Percentiles rank a stretch among this genome's conserved stretches.
phyloP scores from a whole-genome alignment of 192 early-diverging fungal genomes.

The Ambispora gerdemannii region DNA sequence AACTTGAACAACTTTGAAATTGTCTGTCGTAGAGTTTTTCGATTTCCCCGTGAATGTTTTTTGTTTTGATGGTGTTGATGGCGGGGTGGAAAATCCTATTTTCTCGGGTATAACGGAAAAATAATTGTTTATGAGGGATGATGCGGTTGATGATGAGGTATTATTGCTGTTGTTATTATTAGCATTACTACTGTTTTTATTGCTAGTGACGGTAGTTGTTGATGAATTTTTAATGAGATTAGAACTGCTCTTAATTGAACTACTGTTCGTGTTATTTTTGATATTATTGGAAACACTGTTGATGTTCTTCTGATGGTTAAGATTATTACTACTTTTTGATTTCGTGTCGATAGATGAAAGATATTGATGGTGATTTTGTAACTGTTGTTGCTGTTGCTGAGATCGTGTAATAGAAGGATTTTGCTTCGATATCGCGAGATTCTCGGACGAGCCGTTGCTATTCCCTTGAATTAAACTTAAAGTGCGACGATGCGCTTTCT shows the following conservation, averaged over 20 bases:
- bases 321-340: not conserved
- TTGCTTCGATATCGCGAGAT: slow-evolving; percentile 2
- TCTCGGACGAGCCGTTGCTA: not conserved
- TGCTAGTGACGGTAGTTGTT: not conserved
- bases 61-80: slow-evolving; percentile 1
- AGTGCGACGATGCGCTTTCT: slow-evolving; percentile 5
- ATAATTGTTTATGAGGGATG: not conserved
- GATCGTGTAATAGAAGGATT: not conserved
- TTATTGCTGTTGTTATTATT: too few species aligned
- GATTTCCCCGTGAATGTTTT: not conserved
- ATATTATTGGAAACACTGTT: too few species aligned
- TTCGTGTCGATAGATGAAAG: not conserved
- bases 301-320: too few species aligned
- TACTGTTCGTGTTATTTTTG: too few species aligned
- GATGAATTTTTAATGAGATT: not conserved
- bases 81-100: not conserved
- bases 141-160: too few species aligned
- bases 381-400: too few species aligned
- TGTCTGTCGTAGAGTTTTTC: not conserved
- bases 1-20: not conserved
- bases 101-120: slow-evolving; percentile 7
- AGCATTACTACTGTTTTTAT: too few species aligned
- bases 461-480: not conserved
- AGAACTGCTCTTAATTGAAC: not conserved
- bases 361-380: not conserved